Conservation (phyloP, 768 basidiomycete genomes). For the Mycena capillaripes region DNA sequence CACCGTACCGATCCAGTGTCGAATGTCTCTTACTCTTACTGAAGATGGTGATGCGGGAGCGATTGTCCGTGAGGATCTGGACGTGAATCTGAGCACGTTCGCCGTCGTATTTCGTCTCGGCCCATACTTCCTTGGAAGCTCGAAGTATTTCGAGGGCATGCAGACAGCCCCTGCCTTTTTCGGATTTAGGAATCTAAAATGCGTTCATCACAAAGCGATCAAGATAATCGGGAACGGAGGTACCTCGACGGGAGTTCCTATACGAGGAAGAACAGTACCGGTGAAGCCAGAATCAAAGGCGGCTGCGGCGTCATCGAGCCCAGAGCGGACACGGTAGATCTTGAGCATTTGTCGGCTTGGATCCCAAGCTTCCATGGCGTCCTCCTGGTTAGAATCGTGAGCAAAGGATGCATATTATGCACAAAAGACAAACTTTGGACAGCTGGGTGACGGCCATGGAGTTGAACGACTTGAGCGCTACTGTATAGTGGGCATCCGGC, state of each 20-base stretch:
- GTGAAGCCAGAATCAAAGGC: slow-evolving; percentile 54
- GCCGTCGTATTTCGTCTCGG: slow-evolving; percentile 95
- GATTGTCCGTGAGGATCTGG: slow-evolving; percentile 54
- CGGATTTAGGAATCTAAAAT: slow-evolving; percentile 84
- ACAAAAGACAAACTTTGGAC: slow-evolving; percentile 46
- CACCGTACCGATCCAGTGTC: slow-evolving; percentile 78
- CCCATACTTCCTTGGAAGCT: slow-evolving; percentile 70
- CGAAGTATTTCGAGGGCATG: slow-evolving; percentile 66
- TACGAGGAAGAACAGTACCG: slow-evolving; percentile 52
- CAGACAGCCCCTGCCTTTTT: slow-evolving; percentile 74
- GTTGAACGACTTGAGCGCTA: slow-evolving; percentile 69
- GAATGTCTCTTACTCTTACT: slow-evolving; percentile 92
- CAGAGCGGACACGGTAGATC: slow-evolving; percentile 68
- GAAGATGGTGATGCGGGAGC: slow-evolving; percentile 77
- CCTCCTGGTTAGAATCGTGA: slow-evolving; percentile 42
- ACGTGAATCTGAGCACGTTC: slow-evolving; percentile 96
- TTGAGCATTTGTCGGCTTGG: slow-evolving; percentile 64
- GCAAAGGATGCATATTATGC: not conserved
- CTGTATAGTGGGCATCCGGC: slow-evolving; percentile 61
- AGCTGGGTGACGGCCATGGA: slow-evolving; percentile 68
- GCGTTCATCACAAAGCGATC: not conserved
- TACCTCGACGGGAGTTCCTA: slow-evolving; percentile 78
- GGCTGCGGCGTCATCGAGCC: slow-evolving; percentile 69
- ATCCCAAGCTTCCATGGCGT: slow-evolving; percentile 85
- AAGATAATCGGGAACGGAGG: not conserved